phyloP scores from a whole-genome alignment of 2,329 filamentous ascomycete genomes.

The Apiospora pterosperma region DNA sequence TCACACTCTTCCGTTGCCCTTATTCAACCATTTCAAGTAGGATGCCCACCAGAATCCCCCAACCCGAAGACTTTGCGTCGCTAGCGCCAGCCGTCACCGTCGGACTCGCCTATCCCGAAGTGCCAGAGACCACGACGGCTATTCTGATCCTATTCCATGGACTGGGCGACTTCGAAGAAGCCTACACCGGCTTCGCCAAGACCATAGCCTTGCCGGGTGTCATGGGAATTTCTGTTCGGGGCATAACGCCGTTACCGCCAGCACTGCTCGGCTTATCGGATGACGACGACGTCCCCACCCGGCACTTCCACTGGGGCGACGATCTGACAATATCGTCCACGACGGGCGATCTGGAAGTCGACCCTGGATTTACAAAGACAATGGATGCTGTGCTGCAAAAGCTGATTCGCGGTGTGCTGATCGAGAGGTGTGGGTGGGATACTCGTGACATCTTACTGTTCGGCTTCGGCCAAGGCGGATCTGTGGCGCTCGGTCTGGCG shows the following conservation, averaged over 20 bases:
- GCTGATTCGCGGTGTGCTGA: conserved; percentile 48
- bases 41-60: conserved; percentile 48
- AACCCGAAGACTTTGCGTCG: conserved; percentile 44
- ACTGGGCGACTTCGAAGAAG: conserved; percentile 69
- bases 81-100: conserved; percentile 39
- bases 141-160: conserved; percentile 82
- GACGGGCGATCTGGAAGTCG: conserved; percentile 54
- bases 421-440: conserved; percentile 57
- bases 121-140: conserved; percentile 63
- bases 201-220: conserved; percentile 75
- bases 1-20: not conserved
- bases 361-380: conserved; percentile 57
- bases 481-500: conserved; percentile 55
- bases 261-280: conserved; percentile 50
- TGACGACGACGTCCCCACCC: conserved; percentile 16
- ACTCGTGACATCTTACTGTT: conserved; percentile 59
- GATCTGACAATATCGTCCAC: conserved; percentile 52
- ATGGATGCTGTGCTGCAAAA: conserved; percentile 42
- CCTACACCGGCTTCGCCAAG: conserved; percentile 67
- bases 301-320: conserved; percentile 64
- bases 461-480: conserved; percentile 66
- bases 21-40: not conserved
- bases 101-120: conserved; percentile 46
- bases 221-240: conserved; percentile 70
- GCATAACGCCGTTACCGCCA: conserved; percentile 65